Conservation (phyloP, 805 yeast species). For the Kodamaea hsintzibuensis region DNA sequence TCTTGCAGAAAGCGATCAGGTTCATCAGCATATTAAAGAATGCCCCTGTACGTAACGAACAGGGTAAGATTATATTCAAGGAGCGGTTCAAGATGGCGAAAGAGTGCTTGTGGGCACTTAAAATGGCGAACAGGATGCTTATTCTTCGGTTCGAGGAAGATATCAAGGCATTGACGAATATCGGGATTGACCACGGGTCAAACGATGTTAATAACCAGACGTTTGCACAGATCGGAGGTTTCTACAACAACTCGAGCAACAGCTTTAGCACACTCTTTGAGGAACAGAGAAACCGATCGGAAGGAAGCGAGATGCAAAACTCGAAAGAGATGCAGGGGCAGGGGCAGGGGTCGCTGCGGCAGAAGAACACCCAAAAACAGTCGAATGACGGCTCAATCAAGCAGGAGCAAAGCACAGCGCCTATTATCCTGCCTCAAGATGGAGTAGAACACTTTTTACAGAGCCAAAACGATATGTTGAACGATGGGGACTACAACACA, state of each 20-base stretch:
- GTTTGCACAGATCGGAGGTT: slow-evolving; percentile 48
- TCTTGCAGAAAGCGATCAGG: slow-evolving; percentile 25
- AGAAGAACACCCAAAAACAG: not conserved
- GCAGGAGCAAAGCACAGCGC: not conserved
- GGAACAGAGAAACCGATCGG: slow-evolving; percentile 17
- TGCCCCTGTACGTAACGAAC: slow-evolving; percentile 31
- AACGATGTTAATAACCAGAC: slow-evolving; percentile 48
- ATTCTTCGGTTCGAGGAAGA: slow-evolving; percentile 46
- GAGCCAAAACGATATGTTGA: slow-evolving; percentile 10
- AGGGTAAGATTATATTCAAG: slow-evolving; percentile 31
- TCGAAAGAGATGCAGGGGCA: not conserved
- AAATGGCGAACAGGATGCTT: slow-evolving; percentile 53
- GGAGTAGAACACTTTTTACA: not conserved
- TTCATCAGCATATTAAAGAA: slow-evolving; percentile 25
- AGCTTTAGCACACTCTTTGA: slow-evolving; percentile 21
- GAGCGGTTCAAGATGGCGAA: slow-evolving; percentile 51
- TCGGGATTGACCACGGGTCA: slow-evolving; percentile 57
- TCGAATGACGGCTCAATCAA: not conserved
- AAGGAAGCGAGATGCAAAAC: not conserved
- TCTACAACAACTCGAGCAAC: slow-evolving; percentile 8
- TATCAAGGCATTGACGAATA: slow-evolving; percentile 31
- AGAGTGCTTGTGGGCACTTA: slow-evolving; percentile 64
- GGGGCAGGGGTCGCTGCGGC: not conserved
- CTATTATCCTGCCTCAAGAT: not conserved
- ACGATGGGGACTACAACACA: slow-evolving; percentile 16